Conservation (phyloP, 768 basidiomycete species). For the Trametes elegans region DNA sequence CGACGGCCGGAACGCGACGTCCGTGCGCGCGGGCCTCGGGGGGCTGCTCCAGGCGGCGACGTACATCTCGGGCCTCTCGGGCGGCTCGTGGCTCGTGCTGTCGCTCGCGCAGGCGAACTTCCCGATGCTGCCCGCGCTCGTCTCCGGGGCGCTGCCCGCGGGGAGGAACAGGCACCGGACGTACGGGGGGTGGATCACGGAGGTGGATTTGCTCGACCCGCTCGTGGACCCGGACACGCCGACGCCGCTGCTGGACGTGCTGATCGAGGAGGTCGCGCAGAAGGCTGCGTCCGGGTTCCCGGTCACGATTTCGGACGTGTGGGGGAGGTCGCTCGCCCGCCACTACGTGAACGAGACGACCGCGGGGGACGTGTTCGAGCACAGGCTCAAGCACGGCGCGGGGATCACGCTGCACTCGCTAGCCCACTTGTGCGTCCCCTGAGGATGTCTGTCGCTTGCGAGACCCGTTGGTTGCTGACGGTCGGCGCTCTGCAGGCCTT, state of each 20-base stretch:
- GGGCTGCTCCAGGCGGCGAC: conserved; percentile 53
- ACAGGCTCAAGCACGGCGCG: conserved; percentile 60
- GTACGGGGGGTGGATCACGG: conserved; percentile 55
- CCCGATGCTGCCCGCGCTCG: conserved; percentile 54
- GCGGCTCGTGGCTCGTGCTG: conserved; percentile 65
- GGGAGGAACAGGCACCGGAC: conserved; percentile 58
- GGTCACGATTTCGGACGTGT: conserved; percentile 53
- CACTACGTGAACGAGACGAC: conserved; percentile 73
- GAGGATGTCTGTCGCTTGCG: neutral
- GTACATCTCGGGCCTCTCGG: conserved; percentile 53
- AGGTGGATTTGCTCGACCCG: conserved; percentile 35
- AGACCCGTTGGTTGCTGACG: neutral
- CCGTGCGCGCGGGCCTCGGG: conserved; percentile 41
- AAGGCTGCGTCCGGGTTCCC: conserved; percentile 43
- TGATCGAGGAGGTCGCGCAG: conserved; percentile 51
- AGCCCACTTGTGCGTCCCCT: conserved; percentile 28
- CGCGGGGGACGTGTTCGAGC: conserved; percentile 56
- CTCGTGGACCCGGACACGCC: conserved; percentile 53
- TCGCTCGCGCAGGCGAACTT: conserved; percentile 67
- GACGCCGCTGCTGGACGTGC: conserved; percentile 51
- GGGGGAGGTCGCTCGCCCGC: conserved; percentile 63
- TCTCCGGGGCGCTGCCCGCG: conserved; percentile 47
- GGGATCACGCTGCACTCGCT: conserved; percentile 68
- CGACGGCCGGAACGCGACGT: conserved; percentile 47
- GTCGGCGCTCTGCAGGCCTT: conserved; percentile 35